Evolutionary conservation across 2,329 filamentous ascomycete genomes (phyloP), one percentile per base, ranked within the genome.

Genomic region (Apiospora rasikravindrae): DNA sequence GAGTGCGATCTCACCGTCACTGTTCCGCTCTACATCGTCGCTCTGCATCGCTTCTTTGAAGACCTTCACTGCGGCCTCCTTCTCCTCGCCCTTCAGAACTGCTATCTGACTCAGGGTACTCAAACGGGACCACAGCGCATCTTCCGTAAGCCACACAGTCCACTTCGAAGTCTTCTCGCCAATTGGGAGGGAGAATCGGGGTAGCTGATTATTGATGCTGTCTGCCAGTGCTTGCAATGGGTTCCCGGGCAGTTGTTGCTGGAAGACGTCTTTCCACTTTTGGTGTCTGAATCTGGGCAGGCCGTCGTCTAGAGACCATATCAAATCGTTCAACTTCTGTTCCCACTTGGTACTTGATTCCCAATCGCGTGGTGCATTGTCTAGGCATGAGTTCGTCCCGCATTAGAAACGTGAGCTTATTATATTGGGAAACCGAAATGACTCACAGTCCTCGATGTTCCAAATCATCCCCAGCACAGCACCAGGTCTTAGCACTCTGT

Each of bases 371-470:
- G 91, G 90, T 67, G 90, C 88, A 79, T 94, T 94, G 79, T 93
- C 90, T 69, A 26, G 53, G 73, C 73, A 73, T 16, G 70, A 71
- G 74, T 64, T 76, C 70, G 71, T 29, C 49, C 6, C 26, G 42
- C 10, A 49, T 29, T 49, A 49, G 44, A 26, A n/a, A 37, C 2
- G 19, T 49, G 26, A n/a, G 11, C 16, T 26, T 19, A 6, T 37
- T 13, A 37, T 16, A 64, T 64, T 24, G 40, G 42, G 40, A 19
- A 40, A 22, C 68, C 68, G 40, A 53, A 64, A 8, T 26, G 57
- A 82, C 86, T 77, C 81, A 91, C 91, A 93, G 75, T 93, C 90
- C 79, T 94, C 92, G 73, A 91, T 84, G 76, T 94, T 94, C 92
- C 93, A 94, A 70, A 94, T 90, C 79, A 93, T 81, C 19, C 90